These are phyloP conservation scores for Exophiala oligosperma DNA, from an alignment of 2,329 filamentous ascomycete genomes.

Conservation along the genomic window DNA sequence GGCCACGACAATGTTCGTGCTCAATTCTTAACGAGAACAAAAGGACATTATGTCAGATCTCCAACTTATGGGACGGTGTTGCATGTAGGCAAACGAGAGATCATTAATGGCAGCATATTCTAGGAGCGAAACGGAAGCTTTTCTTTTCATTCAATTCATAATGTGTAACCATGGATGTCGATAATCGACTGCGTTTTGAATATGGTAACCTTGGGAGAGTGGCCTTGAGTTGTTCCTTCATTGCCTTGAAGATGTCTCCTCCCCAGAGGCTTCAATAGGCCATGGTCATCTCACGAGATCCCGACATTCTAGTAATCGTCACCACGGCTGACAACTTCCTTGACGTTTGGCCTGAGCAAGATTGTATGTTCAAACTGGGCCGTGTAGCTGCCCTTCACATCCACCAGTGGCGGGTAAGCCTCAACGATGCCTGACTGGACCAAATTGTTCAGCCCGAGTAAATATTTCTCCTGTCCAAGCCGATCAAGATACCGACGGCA, in stretches of 20 bases:
- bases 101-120: too few relatives aligned
- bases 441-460: constrained; percentile 84
- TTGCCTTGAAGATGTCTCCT: neutral
- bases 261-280: neutral
- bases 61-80: too few relatives aligned
- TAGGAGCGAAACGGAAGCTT: too few relatives aligned
- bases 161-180: too few relatives aligned
- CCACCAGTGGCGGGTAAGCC: constrained; percentile 83
- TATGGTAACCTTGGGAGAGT: too few relatives aligned
- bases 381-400: constrained; percentile 92
- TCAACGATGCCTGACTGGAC: constrained; percentile 83
- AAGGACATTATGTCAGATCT: too few relatives aligned
- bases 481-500: constrained; percentile 89
- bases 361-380: constrained; percentile 92
- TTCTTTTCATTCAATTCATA: too few relatives aligned
- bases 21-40: too few relatives aligned
- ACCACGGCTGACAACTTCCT: constrained; percentile 83
- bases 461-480: constrained; percentile 91
- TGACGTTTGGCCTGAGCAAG: constrained; percentile 73
- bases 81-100: too few relatives aligned
- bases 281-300: too few relatives aligned
- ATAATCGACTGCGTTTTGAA: too few relatives aligned
- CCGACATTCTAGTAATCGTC: constrained; percentile 69
- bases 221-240: neutral
- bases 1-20: too few relatives aligned